Evolutionary conservation across 169 alveolate genomes (phyloP).

Genomic region (Cryptosporidium baileyi): DNA sequence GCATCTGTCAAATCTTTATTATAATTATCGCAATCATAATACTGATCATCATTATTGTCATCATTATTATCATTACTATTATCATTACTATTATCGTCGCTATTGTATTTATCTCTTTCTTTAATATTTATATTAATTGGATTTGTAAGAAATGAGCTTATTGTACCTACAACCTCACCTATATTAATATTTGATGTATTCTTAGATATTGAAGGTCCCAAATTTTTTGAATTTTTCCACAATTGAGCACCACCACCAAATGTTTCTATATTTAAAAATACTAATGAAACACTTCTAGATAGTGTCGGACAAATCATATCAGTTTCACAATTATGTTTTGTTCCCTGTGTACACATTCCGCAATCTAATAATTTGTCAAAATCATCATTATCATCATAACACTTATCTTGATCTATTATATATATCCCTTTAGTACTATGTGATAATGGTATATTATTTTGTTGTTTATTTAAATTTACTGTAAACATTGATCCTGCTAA

Average conservation of each 20-base stretch:
- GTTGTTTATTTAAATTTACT: constrained; percentile 20
- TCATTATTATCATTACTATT: not conserved
- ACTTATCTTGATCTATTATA: not conserved
- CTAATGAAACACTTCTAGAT: constrained; percentile 46
- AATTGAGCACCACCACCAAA: constrained; percentile 65
- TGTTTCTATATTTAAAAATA: constrained; percentile 34
- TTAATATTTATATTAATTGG: constrained; percentile 4
- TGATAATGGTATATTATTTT: constrained; percentile 24
- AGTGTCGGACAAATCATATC: constrained; percentile 15
- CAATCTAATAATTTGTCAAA: too few species aligned
- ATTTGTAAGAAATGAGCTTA: constrained; percentile 11
- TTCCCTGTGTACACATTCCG: constrained; percentile 26
- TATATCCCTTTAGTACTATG: constrained; percentile 19
- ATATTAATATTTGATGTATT: constrained; percentile 5
- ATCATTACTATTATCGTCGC: not conserved
- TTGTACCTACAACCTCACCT: constrained; percentile 30
- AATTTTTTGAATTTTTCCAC: constrained; percentile 48
- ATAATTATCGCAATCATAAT: not conserved
- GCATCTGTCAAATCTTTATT: not conserved
- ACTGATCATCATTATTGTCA: not conserved
- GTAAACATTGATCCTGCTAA: constrained; percentile 59
- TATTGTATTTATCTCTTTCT: not conserved
- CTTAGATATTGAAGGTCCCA: constrained; percentile 31
- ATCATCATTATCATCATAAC: not conserved
- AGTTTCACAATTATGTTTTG: not conserved